Conservation (phyloP, 495 filamentous ascomycete genomes). For the Pyrenopolyporus hunteri region DNA sequence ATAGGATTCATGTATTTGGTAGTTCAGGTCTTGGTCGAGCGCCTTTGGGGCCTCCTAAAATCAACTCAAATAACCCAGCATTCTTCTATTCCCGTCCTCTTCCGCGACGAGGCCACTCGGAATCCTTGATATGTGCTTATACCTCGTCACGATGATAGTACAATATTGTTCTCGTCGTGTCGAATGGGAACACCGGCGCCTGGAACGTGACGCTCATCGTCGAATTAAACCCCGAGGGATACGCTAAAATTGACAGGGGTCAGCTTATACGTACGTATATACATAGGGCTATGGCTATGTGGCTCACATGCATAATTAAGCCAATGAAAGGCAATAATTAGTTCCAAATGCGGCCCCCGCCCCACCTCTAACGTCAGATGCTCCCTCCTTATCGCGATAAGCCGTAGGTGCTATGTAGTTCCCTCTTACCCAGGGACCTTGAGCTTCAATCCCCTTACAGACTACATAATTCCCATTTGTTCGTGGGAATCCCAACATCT, state of each 20-base stretch:
- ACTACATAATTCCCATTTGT: neutral
- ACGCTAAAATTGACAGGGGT: neutral
- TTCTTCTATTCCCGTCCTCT: neutral
- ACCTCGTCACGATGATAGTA: neutral
- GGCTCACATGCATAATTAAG: neutral
- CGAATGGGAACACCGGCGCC: conserved; percentile 11
- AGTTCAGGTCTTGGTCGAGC: neutral
- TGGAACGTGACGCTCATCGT: conserved; percentile 20
- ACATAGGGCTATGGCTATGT: conserved; percentile 8
- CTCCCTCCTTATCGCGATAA: neutral
- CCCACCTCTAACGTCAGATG: conserved; percentile 3
- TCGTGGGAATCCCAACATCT: neutral
- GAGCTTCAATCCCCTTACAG: conserved; percentile 5
- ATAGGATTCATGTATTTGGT: too few relatives aligned
- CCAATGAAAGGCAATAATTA: neutral
- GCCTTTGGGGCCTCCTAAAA: too few relatives aligned
- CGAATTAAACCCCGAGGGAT: neutral
- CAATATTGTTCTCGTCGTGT: neutral
- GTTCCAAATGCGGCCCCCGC: neutral
- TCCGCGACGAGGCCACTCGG: neutral
- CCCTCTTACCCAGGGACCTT: neutral
- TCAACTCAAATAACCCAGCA: too few relatives aligned
- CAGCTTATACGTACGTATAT: neutral
- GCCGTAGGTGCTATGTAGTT: conserved; percentile 1
- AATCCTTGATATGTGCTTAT: neutral